phyloP scores from a whole-genome alignment of 371 early-diverging fungal species.

The Rhizomucor pusillus region DNA sequence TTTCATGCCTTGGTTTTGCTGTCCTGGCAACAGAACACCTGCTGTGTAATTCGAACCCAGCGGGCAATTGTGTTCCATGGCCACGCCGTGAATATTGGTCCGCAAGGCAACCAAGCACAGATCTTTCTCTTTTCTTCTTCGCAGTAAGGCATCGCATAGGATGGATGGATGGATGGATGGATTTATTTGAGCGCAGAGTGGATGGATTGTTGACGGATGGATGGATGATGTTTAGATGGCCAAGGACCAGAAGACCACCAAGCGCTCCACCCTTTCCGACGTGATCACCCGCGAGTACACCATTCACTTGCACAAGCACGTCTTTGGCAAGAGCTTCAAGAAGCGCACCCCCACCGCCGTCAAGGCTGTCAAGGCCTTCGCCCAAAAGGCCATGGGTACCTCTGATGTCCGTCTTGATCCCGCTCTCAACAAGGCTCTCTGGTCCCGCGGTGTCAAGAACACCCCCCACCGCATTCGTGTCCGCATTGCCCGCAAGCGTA shows the following conservation, averaged over 20 bases:
- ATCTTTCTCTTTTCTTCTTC: no score
- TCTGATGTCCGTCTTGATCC: conserved; percentile 81
- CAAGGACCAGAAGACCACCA: conserved; percentile 56
- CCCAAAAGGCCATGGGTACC: conserved; percentile 89
- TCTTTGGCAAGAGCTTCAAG: conserved; percentile 78
- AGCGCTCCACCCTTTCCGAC: conserved; percentile 67
- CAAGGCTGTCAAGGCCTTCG: conserved; percentile 89
- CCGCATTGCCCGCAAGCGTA: conserved; percentile 89
- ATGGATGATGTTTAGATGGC: conserved; percentile 28
- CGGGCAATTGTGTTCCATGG: no score
- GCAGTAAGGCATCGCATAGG: conserved; percentile 1
- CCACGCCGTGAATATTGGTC: no score
- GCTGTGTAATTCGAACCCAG: no score
- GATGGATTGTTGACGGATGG: conserved; percentile 17
- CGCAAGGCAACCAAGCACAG: no score
- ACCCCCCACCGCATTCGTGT: conserved; percentile 94
- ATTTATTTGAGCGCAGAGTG: conserved; percentile 2
- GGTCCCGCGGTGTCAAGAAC: conserved; percentile 89
- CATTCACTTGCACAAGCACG: conserved; percentile 93
- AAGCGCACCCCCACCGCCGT: conserved; percentile 95
- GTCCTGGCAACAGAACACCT: no score
- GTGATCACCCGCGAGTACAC: conserved; percentile 94
- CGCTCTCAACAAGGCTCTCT: conserved; percentile 80
- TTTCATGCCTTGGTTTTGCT: no score
- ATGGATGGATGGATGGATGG: conserved; percentile 13